Evolutionary conservation across 169 alveolate species (phyloP), one percentile per base, ranked within the genome.

Genomic region (Plasmodium gonderi): DNA sequence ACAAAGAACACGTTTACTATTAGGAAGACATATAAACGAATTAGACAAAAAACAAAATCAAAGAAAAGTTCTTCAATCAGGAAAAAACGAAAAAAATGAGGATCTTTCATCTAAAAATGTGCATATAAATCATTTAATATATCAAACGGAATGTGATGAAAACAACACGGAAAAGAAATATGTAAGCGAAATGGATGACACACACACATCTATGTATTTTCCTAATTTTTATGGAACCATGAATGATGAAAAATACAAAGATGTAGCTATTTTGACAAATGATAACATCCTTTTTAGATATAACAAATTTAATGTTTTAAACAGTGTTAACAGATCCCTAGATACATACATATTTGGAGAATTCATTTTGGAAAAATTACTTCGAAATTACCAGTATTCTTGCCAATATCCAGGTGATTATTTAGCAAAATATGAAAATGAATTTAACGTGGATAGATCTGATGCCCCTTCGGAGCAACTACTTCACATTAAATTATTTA

Each of bases 371-470:
- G 93, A 87, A 45, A 87, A 87, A 45, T 42, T 87, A 2, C 68
- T 87, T 14, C 40, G 89, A 23, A 87, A 87, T 76, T 87, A 87
- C 20, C 93, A 87, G 12, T 76, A 87, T 36, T 76, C 93, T 11
- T 87, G 90, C 36, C 93, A 87, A 26, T 87, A 87, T 31, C 93
- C 93, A 64, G 93, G 93, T 12, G 93, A 87, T 40, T 87, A 87
- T 64, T 33, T 87, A 42, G 67, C 77, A 38, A 87, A 87, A 31
- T 87, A 75, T 87, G 93, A 87, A 76, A 77, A 76, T 67, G 93
- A 60, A 87, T 87, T 76, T 54, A 87, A 87, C 36, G 11, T 76
- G 40, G 90, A 74, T 3, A 87, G 68, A 7, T 26, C 82, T 40
- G 17, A 75, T 20, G 33, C 75, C 8, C 51, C 49, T 17, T 54